Evolutionary conservation across 768 basidiomycete genomes (phyloP), one percentile per base, ranked within the genome.

Genomic region (Gloeophyllum trabeum): DNA sequence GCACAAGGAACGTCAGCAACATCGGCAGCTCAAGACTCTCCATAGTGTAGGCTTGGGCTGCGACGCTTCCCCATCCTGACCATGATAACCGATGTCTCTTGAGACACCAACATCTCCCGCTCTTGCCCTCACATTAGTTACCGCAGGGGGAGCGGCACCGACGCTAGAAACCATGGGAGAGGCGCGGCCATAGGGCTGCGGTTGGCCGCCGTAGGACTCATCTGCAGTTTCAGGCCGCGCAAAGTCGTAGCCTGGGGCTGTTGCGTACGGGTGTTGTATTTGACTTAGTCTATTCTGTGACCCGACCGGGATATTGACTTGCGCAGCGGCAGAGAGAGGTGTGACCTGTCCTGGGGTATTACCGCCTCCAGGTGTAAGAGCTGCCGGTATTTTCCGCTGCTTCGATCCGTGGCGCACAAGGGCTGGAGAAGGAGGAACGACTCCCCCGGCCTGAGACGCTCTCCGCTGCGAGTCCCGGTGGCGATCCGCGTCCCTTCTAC

Each of bases 121-220:
- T 51, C 69, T 66, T 43, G 81, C 84, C 40, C 83, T 77, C 44
- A 82, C 73, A 51, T 75, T 73, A 60, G 77, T 85, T 47, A 87
- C 60, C 24, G 82, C 82, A 21, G 81, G 82, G 42, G 79, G 79
- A 23, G 71, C 81, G 28, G 76, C 78, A 32, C 72, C 74, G 36
- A 76, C 69, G 40, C 68, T 77, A 21, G 82, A 73, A 42, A 86
- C 73, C 86, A 90, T 90, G 14, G 85, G 86, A 30, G 86, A 88
- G 22, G 75, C 71, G 40, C 83, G 75, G n/a, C 82, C 81, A 51
- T 89, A 89, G 43, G 65, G 72, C 52, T 72, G 73, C 48, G 73
- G 72, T 45, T 54, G 51, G 24, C 54, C 61, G 35, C 66, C 70
- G 51, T 74, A 79, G 20, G 64, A 63, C 47, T 82, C 83, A 34